phyloP scores from a whole-genome alignment of 2,329 filamentous ascomycete genomes.

The Aspergillus pseudoterreus region DNA sequence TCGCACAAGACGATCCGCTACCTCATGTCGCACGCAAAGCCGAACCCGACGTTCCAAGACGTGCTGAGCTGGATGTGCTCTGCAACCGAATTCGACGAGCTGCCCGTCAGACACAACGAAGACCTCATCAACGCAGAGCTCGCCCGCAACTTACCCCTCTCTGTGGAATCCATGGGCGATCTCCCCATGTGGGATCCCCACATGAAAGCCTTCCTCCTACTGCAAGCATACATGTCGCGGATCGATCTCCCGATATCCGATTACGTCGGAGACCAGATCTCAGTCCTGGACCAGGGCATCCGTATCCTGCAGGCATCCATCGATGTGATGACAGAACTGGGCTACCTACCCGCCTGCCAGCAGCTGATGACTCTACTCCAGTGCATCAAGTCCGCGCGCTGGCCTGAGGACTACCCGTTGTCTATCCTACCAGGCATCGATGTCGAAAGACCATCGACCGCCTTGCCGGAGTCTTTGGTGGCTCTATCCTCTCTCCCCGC shows the following conservation, averaged over 20 bases:
- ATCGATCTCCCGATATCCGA: constrained; percentile 91
- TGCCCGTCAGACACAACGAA: constrained; percentile 96
- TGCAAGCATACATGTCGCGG: constrained; percentile 93
- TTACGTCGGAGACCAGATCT: constrained; percentile 89
- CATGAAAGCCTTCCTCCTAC: constrained; percentile 88
- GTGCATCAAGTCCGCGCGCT: constrained; percentile 86
- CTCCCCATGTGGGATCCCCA: constrained; percentile 98
- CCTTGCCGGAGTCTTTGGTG: constrained; percentile 28
- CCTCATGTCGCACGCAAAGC: constrained; percentile 71
- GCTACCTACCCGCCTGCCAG: constrained; percentile 70
- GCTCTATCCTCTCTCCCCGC: constrained; percentile 29
- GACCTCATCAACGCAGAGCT: constrained; percentile 94
- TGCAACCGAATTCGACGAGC: constrained; percentile 93
- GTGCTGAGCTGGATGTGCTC: constrained; percentile 88
- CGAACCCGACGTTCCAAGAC: constrained; percentile 72
- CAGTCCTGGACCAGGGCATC: constrained; percentile 89
- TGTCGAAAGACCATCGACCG: constrained; percentile 20
- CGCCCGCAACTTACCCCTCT: constrained; percentile 73
- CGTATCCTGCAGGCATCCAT: constrained; percentile 95
- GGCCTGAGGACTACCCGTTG: constrained; percentile 77
- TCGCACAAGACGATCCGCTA: constrained; percentile 92
- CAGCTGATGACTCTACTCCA: constrained; percentile 84
- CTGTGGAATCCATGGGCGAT: constrained; percentile 55
- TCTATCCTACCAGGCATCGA: constrained; percentile 73
- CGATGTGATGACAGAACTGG: constrained; percentile 89